Percentiles rank a stretch among this genome's conserved stretches.
Evolutionary conservation across 176 grass and related monocot species (phyloP).

Genomic region (Aegilops sharonensis): DNA sequence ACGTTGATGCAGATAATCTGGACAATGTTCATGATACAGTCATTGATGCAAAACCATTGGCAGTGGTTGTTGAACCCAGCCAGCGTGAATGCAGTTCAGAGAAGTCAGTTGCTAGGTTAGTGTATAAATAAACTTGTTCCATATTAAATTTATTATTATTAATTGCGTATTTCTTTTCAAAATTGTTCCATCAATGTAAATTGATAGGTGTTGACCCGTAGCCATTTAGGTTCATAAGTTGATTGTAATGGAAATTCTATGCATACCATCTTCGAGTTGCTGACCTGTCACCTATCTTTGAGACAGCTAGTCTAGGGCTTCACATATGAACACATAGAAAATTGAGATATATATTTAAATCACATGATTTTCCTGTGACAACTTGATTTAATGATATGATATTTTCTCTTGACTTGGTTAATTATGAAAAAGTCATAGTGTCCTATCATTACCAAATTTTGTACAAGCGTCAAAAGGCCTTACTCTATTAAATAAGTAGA

Average conservation of each 20-base stretch:
- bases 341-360: background rate
- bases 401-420: background rate
- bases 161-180: background rate
- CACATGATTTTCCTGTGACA: conserved; percentile 5
- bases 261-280: conserved; percentile 1
- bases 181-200: background rate
- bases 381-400: background rate
- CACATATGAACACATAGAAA: background rate
- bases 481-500: background rate
- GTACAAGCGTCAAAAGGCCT: background rate
- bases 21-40: conserved; percentile 25
- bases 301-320: conserved; percentile 7
- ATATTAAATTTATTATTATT: background rate
- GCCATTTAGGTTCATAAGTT: background rate
- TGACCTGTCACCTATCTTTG: background rate
- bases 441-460: background rate
- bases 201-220: background rate
- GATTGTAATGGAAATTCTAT: background rate
- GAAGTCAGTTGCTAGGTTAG: conserved; percentile 63
- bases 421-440: background rate
- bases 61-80: conserved; percentile 43
- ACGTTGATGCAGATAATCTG: conserved; percentile 28
- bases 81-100: conserved; percentile 40
- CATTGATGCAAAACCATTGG: conserved; percentile 61
- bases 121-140: conserved; percentile 17